phyloP scores from a whole-genome alignment of 768 basidiomycete genomes.

The Suillus ampliporus region DNA sequence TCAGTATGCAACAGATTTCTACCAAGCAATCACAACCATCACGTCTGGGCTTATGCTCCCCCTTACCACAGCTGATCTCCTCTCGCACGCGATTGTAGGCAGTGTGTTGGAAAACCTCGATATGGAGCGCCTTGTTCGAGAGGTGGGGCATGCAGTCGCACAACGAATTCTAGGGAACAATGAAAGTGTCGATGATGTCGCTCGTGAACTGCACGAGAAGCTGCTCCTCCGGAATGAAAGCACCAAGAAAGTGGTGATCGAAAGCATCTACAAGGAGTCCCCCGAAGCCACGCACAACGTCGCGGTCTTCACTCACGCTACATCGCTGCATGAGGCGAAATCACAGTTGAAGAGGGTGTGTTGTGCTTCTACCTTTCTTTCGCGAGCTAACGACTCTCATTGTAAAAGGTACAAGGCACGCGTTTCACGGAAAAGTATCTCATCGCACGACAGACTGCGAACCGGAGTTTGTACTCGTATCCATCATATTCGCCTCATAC shows the following conservation, averaged over 20 bases:
- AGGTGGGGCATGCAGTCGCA: constrained; percentile 93
- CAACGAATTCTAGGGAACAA: constrained; percentile 91
- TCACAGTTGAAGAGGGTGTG: constrained; percentile 80
- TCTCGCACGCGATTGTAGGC: constrained; percentile 95
- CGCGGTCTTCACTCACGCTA: constrained; percentile 76
- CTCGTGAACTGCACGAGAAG: constrained; percentile 91
- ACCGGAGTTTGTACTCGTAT: constrained; percentile 58
- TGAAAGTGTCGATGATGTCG: constrained; percentile 96
- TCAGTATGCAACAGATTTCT: constrained; percentile 93
- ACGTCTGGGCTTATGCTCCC: constrained; percentile 97
- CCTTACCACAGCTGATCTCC: constrained; percentile 91
- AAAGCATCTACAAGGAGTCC: constrained; percentile 94
- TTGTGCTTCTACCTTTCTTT: constrained; percentile 11
- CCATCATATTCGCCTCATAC: constrained; percentile 58
- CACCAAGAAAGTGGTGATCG: constrained; percentile 95
- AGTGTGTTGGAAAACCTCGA: constrained; percentile 97
- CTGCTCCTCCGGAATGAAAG: constrained; percentile 91
- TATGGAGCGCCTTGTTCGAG: constrained; percentile 95
- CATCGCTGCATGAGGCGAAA: constrained; percentile 72
- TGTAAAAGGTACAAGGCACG: constrained; percentile 82
- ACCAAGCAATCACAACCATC: constrained; percentile 89
- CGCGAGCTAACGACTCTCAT: constrained; percentile 11
- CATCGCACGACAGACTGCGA: constrained; percentile 65
- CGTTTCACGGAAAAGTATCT: constrained; percentile 98
- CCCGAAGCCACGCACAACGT: constrained; percentile 92